Percentiles rank a stretch among this genome's conserved stretches.
Conservation (phyloP, 2,329 filamentous ascomycete species). For the Penicillium vulpinum region DNA sequence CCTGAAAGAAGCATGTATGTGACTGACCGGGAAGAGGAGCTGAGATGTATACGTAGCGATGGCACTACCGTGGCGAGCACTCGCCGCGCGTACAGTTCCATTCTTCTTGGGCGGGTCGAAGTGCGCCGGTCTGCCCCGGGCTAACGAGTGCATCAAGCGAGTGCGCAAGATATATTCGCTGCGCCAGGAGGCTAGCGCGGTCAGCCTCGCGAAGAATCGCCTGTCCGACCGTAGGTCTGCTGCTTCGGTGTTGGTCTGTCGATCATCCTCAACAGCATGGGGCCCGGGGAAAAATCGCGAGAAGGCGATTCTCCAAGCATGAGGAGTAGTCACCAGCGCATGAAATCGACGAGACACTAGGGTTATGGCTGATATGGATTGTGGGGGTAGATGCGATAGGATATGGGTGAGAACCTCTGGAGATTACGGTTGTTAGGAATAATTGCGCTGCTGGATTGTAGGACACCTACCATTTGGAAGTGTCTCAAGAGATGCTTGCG, state of each 20-base stretch:
- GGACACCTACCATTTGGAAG: constrained; percentile 75
- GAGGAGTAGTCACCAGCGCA: constrained; percentile 80
- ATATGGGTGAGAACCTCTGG: constrained; percentile 90
- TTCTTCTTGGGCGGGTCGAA: constrained; percentile 54
- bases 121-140: constrained; percentile 71
- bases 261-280: constrained; percentile 53
- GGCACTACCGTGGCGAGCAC: constrained; percentile 67
- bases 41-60: constrained; percentile 85
- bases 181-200: constrained; percentile 83
- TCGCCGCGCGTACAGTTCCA: constrained; percentile 54
- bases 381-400: constrained; percentile 82
- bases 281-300: constrained; percentile 84
- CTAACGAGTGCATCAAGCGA: constrained; percentile 75
- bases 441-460: constrained; percentile 3
- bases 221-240: constrained; percentile 68
- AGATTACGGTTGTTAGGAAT: constrained; percentile 11
- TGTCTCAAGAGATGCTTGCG: constrained; percentile 52
- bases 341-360: constrained; percentile 88
- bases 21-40: constrained; percentile 74
- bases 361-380: constrained; percentile 77
- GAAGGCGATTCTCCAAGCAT: constrained; percentile 93
- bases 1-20: constrained; percentile 74
- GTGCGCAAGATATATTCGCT: constrained; percentile 93
- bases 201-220: constrained; percentile 79
- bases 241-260: constrained; percentile 49